phyloP scores from a whole-genome alignment of 2,329 filamentous ascomycete species.

The Colletotrichum magnum region DNA sequence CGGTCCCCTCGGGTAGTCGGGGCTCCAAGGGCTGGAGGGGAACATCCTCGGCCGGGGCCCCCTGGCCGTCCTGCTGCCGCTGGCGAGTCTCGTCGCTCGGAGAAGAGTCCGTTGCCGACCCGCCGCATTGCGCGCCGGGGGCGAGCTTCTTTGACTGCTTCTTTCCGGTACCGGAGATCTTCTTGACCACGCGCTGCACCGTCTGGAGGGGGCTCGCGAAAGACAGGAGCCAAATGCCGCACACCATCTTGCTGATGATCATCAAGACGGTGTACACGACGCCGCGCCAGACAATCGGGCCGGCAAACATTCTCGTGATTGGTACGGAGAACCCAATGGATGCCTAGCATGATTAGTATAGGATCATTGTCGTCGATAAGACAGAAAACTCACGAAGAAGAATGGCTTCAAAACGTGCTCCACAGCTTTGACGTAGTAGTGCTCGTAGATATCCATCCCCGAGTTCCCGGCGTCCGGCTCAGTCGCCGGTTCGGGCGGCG shows the following conservation, averaged over 20 bases:
- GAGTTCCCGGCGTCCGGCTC: slow-evolving; percentile 2
- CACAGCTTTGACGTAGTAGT: slow-evolving; percentile 56
- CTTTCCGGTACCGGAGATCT: neutral
- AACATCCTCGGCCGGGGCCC: neutral
- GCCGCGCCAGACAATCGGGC: slow-evolving; percentile 78
- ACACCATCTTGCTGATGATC: slow-evolving; percentile 72
- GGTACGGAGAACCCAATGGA: slow-evolving; percentile 85
- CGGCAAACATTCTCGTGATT: slow-evolving; percentile 77
- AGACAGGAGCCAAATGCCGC: slow-evolving; percentile 71
- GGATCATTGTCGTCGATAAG: neutral
- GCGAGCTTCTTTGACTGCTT: slow-evolving; percentile 18
- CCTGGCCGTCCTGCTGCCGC: neutral
- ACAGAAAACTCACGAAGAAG: slow-evolving; percentile 73
- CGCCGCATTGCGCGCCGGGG: slow-evolving; percentile 30
- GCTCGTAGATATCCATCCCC: slow-evolving; percentile 50
- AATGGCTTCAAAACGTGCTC: slow-evolving; percentile 75
- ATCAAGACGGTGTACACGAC: slow-evolving; percentile 81
- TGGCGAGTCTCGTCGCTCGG: neutral
- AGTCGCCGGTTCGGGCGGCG: neutral
- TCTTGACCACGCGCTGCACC: slow-evolving; percentile 18
- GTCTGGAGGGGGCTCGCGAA: slow-evolving; percentile 45
- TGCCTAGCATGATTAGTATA: slow-evolving; percentile 51
- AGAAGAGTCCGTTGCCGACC: neutral
- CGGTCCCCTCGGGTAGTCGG: slow-evolving; percentile 40
- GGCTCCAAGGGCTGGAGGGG: neutral